Evolutionary conservation across 306 rosid genomes (phyloP), one percentile per base, ranked within the genome.

Genomic region (Vigna nakashimae): DNA sequence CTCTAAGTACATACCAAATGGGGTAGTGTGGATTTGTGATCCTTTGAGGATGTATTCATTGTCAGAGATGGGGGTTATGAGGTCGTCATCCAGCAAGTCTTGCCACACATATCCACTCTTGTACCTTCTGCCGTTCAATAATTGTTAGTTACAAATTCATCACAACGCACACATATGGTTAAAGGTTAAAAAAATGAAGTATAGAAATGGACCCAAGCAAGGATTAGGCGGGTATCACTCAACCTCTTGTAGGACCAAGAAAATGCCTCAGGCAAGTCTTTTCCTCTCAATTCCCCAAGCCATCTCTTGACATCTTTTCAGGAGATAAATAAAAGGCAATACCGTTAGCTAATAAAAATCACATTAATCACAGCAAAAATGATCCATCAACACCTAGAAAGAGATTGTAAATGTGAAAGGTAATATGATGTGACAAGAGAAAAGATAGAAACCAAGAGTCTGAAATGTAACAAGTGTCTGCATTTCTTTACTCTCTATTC

Each of bases 201-300:
- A 22, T 46, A 68, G 45, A 73, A 64, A 82, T 70, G 74, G 49
- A 65, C 43, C 17, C 48, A 70, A 45, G 48, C 32, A 84, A 36
- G 43, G 56, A 20, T 58, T 43, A 34, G 28, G 11, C 49, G 56
- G 62, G 40, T 64, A 17, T 49, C 34, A 49, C 30, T 64, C 69
- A 75, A 89, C 98, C 97, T 91, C 78, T 92, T 94, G 85, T 88
- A 90, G 50, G 97, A 90, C 98, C 97, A 90, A 79, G 96, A 82
- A 79, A 85, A 90, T 4, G 89, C 83, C 55, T 94, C 90, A 10
- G 92, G 80, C 83, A 90, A 77, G 48, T 85, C 91, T 76, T 86
- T 91, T 68, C 94, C 98, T 74, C 96, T 80, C 74, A 91, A 79
- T 64, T 90, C 92, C 2, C 89, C 88, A 13, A 94, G 86, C 97